These are phyloP conservation scores for Pontederia crassipes DNA, from an alignment of 176 grass and related monocot species.

Conservation along the genomic window DNA sequence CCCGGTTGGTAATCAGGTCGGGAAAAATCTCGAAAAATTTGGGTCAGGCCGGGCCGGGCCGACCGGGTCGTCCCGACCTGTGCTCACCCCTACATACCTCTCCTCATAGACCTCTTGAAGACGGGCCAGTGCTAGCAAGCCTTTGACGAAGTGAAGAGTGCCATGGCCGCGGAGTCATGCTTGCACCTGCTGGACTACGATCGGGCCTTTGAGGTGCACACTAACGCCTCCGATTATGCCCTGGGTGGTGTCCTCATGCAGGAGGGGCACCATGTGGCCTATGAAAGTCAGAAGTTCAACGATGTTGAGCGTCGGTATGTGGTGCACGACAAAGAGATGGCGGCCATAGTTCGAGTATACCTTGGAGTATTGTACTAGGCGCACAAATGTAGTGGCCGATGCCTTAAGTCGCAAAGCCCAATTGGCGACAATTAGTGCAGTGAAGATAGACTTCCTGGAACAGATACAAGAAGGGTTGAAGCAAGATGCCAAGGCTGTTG, in stretches of 20 bases:
- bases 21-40: too few species aligned
- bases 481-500: too few species aligned
- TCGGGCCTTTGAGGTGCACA: not conserved
- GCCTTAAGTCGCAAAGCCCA: not conserved
- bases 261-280: not conserved
- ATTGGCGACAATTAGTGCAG: too few species aligned
- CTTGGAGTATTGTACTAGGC: not conserved
- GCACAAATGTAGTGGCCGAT: not conserved
- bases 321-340: conserved; percentile 2
- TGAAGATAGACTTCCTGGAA: too few species aligned
- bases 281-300: not conserved
- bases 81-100: too few species aligned
- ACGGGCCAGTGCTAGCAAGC: not conserved
- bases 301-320: not conserved
- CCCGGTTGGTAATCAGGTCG: too few species aligned
- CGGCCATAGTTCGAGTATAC: not conserved
- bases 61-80: too few species aligned
- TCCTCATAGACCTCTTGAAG: too few species aligned
- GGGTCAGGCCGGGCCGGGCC: too few species aligned
- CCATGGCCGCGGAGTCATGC: not conserved
- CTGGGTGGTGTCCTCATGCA: not conserved
- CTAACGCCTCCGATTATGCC: not conserved
- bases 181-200: not conserved
- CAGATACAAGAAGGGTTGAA: too few species aligned
- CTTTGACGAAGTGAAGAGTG: not conserved